Conservation (phyloP, 129 eudicot species). For the Daucus carota region DH1_v3.0 NC_030389.2:16403001-16403500, state of each 20-base stretch:
- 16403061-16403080: constrained; percentile 78
- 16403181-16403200: too few species aligned
- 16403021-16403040: constrained; percentile 76
- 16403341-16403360: constrained; percentile 30
- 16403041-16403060: constrained; percentile 61
- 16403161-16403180: too few species aligned
- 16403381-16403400: constrained; percentile 77
- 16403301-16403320: not conserved
- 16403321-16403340: not conserved
- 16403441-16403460: constrained; percentile 58
- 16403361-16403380: constrained; percentile 73
- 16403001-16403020: constrained; percentile 23
- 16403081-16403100: constrained; percentile 72
- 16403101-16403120: too few species aligned
- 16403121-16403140: too few species aligned
- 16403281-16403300: too few species aligned
- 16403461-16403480: not conserved
- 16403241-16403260: too few species aligned
- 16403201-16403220: too few species aligned
- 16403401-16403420: constrained; percentile 85
- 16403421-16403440: constrained; percentile 93
- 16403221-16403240: too few species aligned
- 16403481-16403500: not conserved
- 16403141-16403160: too few species aligned
- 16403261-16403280: too few species aligned